A percentile compares a stretch with the other conserved stretches of the same genome.
These are phyloP conservation scores for Globisporangium megalacanthum DNA, from an alignment of 352 stramenopile species.

Conservation along the genomic window DNA sequence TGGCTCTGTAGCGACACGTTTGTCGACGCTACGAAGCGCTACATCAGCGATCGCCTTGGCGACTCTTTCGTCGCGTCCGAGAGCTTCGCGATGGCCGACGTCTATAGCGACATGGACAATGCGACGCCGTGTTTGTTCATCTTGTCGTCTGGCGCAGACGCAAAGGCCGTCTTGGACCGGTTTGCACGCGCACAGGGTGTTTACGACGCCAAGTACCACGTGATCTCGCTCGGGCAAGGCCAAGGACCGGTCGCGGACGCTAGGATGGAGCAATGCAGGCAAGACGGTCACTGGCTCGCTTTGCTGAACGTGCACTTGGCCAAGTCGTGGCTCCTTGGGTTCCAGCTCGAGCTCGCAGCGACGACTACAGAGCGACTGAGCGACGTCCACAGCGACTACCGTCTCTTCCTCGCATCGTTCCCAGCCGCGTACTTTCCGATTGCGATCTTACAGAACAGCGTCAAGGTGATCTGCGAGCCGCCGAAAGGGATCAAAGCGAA, in stretches of 20 bases:
- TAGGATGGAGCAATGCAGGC: slow-evolving; percentile 43
- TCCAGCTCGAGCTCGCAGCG: slow-evolving; percentile 40
- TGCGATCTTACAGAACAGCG: slow-evolving; percentile 59
- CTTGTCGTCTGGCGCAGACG: slow-evolving; percentile 66
- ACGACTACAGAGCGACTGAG: slow-evolving; percentile 26
- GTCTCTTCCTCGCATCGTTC: slow-evolving; percentile 67
- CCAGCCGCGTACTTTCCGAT: slow-evolving; percentile 68
- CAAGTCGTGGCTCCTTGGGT: slow-evolving; percentile 65
- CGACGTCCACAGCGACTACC: slow-evolving; percentile 50
- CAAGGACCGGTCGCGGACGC: slow-evolving; percentile 64
- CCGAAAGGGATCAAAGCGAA: slow-evolving; percentile 72
- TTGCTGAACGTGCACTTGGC: slow-evolving; percentile 76
- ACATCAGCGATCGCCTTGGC: slow-evolving; percentile 37
- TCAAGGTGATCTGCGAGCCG: slow-evolving; percentile 79
- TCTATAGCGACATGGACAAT: slow-evolving; percentile 55
- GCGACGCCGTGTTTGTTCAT: slow-evolving; percentile 71
- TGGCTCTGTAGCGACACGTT: slow-evolving; percentile 55
- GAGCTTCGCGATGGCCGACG: slow-evolving; percentile 29
- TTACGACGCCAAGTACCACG: slow-evolving; percentile 33
- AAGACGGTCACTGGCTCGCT: slow-evolving; percentile 55
- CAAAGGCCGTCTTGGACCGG: slow-evolving; percentile 33
- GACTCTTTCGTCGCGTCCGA: slow-evolving; percentile 12
- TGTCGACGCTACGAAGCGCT: slow-evolving; percentile 24
- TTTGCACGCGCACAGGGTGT: slow-evolving; percentile 41
- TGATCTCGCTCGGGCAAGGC: slow-evolving; percentile 73